A percentile compares a stretch with the other conserved stretches of the same genome.
Conservation (phyloP, 2,329 filamentous ascomycete species). For the Geosmithia flava region DNA sequence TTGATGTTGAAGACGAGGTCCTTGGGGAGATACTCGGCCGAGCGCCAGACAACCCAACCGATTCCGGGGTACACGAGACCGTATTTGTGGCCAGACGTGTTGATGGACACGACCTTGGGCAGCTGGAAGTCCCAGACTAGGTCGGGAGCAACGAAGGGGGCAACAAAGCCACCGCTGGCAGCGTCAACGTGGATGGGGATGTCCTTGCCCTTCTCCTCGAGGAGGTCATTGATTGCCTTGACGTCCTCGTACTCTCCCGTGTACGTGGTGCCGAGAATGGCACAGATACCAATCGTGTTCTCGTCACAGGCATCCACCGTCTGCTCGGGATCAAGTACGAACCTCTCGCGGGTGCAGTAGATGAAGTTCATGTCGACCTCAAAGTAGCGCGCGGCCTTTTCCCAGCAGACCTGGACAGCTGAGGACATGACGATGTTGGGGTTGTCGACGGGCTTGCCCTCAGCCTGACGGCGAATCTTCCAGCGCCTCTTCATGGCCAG, state of each 20-base stretch:
- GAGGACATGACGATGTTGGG: constrained; percentile 96
- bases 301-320: constrained; percentile 50
- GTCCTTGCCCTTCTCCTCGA: constrained; percentile 63
- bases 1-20: constrained; percentile 99
- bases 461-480: constrained; percentile 75
- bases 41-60: constrained; percentile 86
- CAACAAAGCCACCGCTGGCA: constrained; percentile 84
- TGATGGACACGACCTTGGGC: constrained; percentile 83
- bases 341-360: constrained; percentile 48
- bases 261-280: constrained; percentile 86
- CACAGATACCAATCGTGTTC: constrained; percentile 81
- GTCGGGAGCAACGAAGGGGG: constrained; percentile 75
- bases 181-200: constrained; percentile 90
- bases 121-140: constrained; percentile 88
- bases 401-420: constrained; percentile 95
- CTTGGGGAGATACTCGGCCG: constrained; percentile 69
- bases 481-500: constrained; percentile 93
- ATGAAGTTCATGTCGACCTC: constrained; percentile 84
- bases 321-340: constrained; percentile 50
- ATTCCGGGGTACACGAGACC: constrained; percentile 75
- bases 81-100: constrained; percentile 80
- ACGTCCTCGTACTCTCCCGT: constrained; percentile 94
- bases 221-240: constrained; percentile 80
- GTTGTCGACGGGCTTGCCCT: constrained; percentile 65
- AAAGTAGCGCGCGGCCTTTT: constrained; percentile 82